Conservation (phyloP, 2,329 filamentous ascomycete species). For the Beauveria bassiana region DNA sequence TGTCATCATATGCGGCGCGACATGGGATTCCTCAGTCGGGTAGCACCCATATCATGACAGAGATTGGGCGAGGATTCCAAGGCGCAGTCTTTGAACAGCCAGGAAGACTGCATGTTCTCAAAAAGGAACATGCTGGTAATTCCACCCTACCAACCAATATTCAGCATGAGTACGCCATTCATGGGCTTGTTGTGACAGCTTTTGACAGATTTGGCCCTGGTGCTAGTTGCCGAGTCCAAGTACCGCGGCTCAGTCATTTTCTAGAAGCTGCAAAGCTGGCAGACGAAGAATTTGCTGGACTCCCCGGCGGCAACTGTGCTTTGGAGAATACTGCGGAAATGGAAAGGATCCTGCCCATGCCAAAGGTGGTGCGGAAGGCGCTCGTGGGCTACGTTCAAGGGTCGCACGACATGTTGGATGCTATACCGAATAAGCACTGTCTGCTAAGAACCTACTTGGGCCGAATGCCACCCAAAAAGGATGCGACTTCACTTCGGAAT, state of each 20-base stretch:
- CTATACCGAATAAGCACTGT: constrained; percentile 16
- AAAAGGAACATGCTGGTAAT: constrained; percentile 16
- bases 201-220: constrained; percentile 6
- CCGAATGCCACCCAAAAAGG: neutral
- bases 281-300: neutral
- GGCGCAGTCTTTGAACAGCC: constrained; percentile 15
- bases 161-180: constrained; percentile 8
- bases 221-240: neutral
- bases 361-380: constrained; percentile 14
- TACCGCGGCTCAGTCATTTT: constrained; percentile 1
- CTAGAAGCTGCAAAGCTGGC: neutral
- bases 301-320: constrained; percentile 5
- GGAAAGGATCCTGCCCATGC: constrained; percentile 17
- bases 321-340: constrained; percentile 11
- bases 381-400: constrained; percentile 14
- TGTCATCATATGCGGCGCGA: neutral
- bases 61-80: constrained; percentile 22
- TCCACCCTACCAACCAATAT: constrained; percentile 8
- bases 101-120: constrained; percentile 9
- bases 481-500: constrained; percentile 4
- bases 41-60: neutral
- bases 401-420: constrained; percentile 2
- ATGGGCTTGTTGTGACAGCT: neutral
- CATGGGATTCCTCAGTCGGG: neutral
- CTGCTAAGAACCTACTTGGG: constrained; percentile 17